phyloP scores from a whole-genome alignment of 352 stramenopile species.

The Globisporangium heterothallicum region DNA sequence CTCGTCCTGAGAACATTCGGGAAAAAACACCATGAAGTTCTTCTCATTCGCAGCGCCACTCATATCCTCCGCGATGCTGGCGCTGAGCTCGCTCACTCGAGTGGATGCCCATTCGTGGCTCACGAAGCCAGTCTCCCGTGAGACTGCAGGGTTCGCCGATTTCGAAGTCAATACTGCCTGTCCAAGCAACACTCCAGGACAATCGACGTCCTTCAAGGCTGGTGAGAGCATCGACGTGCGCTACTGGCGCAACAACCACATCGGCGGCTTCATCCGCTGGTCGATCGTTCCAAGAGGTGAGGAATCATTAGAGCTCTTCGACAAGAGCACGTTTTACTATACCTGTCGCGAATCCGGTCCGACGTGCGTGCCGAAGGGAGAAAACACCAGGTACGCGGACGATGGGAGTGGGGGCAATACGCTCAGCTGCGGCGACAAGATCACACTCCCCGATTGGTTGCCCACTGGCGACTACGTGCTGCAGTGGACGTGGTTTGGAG shows the following conservation, averaged over 20 bases:
- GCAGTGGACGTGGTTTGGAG: conserved; percentile 49
- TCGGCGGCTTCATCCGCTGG: conserved; percentile 28
- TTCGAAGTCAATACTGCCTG: conserved; percentile 22
- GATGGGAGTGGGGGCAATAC: conserved; percentile 19
- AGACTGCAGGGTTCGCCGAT: conserved; percentile 26
- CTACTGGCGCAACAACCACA: conserved; percentile 28
- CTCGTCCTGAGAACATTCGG: too few relatives aligned
- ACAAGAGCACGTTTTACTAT: conserved; percentile 21
- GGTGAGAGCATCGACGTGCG: conserved; percentile 20
- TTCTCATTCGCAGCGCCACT: not conserved
- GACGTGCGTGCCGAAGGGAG: conserved; percentile 11
- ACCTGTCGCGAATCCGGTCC: conserved; percentile 23
- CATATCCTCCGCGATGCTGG: not conserved
- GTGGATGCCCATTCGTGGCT: conserved; percentile 10
- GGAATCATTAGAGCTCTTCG: conserved; percentile 18
- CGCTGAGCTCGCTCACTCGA: not conserved
- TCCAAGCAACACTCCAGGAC: conserved; percentile 8
- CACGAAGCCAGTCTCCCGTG: conserved; percentile 4
- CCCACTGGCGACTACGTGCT: conserved; percentile 46
- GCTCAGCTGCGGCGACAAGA: conserved; percentile 40
- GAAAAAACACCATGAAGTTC: conserved; percentile 4
- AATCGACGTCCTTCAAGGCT: conserved; percentile 11
- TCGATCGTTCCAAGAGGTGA: conserved; percentile 14
- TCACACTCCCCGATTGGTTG: conserved; percentile 43
- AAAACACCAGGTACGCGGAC: conserved; percentile 19